Evolutionary conservation across 2,329 filamentous ascomycete species (phyloP).

Genomic region (Scedosporium minutisporum): DNA sequence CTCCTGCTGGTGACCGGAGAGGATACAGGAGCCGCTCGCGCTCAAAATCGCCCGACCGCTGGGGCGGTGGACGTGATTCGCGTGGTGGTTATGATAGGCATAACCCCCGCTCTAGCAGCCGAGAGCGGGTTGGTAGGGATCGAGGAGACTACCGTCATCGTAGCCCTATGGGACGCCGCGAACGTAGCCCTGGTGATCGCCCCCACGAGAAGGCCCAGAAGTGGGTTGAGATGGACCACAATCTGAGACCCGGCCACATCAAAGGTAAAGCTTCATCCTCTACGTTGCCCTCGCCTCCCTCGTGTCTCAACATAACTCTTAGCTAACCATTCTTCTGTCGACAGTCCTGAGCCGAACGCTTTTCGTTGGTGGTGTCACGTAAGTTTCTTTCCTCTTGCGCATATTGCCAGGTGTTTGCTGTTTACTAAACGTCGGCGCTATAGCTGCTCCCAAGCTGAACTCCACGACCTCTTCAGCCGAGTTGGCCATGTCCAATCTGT

Average conservation of each 20-base stretch:
- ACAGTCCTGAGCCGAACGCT: conserved; percentile 80
- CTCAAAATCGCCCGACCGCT: conserved; percentile 70
- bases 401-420: conserved; percentile 5
- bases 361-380: conserved; percentile 92
- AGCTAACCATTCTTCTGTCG: background rate
- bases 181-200: conserved; percentile 40
- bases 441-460: conserved; percentile 68
- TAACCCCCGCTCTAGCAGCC: conserved; percentile 57
- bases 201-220: conserved; percentile 35
- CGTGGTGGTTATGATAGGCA: conserved; percentile 56
- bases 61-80: conserved; percentile 57
- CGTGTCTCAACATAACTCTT: too few species aligned
- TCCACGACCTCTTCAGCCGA: conserved; percentile 68
- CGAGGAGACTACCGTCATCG: conserved; percentile 75
- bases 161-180: conserved; percentile 63
- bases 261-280: conserved; percentile 33
- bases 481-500: conserved; percentile 91
- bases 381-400: conserved; percentile 30
- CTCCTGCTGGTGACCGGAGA: background rate
- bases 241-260: conserved; percentile 66
- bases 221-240: conserved; percentile 70
- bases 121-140: conserved; percentile 41
- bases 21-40: conserved; percentile 48
- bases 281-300: background rate
- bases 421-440: conserved; percentile 17